Conservation (phyloP, 805 yeast genomes). For the Cyberlindnera xishuangbannaensis region DNA sequence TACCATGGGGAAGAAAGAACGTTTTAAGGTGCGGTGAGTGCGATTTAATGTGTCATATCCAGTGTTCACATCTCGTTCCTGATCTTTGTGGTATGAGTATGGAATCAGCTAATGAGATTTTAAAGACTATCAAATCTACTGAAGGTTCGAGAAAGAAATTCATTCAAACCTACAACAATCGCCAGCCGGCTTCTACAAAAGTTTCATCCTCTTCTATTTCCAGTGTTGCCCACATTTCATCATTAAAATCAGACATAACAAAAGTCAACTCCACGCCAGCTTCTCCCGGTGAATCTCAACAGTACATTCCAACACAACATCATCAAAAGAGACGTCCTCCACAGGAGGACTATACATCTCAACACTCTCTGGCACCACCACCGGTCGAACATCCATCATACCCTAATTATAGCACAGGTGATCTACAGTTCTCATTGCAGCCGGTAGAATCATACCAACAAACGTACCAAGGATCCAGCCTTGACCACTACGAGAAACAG, state of each 20-base stretch:
- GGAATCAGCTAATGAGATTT: constrained; percentile 90
- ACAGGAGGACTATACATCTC: constrained; percentile 6
- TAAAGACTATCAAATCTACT: constrained; percentile 77
- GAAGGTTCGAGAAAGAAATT: constrained; percentile 32
- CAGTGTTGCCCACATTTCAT: constrained; percentile 1
- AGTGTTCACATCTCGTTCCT: constrained; percentile 92
- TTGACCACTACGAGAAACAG: constrained; percentile 1
- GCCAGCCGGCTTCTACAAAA: constrained; percentile 11
- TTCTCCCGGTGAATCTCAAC: constrained; percentile 4
- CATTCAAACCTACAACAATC: constrained; percentile 13
- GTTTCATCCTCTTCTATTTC: constrained; percentile 11
- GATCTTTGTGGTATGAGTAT: constrained; percentile 98
- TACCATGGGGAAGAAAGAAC: constrained; percentile 92
- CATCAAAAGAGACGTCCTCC: constrained; percentile 25
- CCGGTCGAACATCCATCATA: constrained; percentile 6
- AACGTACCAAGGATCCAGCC: neutral
- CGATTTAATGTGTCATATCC: constrained; percentile 90
- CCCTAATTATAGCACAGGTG: too few relatives aligned
- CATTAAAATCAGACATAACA: constrained; percentile 6
- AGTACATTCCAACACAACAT: constrained; percentile 14
- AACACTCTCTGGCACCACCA: constrained; percentile 12
- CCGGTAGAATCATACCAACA: constrained; percentile 2
- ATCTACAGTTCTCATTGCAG: too few relatives aligned
- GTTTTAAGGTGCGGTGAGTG: constrained; percentile 91
- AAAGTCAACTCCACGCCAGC: constrained; percentile 1